Evolutionary conservation across 2,329 filamentous ascomycete genomes (phyloP).

Genomic region (Elsinoe necatrix): DNA sequence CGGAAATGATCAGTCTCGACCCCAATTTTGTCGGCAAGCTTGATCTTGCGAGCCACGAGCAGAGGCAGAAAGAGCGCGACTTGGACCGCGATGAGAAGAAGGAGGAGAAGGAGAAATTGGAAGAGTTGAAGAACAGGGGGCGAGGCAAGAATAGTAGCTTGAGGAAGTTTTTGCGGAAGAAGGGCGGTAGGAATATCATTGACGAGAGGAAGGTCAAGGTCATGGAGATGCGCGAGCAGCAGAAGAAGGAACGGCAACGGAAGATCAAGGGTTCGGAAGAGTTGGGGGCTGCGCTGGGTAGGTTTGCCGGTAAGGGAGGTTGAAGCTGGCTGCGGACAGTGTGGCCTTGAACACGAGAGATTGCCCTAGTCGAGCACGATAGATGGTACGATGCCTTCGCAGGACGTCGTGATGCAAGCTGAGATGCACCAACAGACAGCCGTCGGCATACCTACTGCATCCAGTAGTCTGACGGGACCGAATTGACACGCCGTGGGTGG

Average conservation of each 20-base stretch:
- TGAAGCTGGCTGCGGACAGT: constrained; percentile 17
- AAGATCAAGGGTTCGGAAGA: constrained; percentile 63
- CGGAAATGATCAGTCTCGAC: constrained; percentile 93
- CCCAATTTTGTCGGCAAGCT: constrained; percentile 86
- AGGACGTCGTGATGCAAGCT: too few relatives aligned
- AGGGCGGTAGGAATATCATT: constrained; percentile 84
- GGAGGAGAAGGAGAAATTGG: constrained; percentile 47
- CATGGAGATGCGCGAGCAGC: constrained; percentile 65
- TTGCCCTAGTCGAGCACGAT: too few relatives aligned
- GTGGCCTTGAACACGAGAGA: too few relatives aligned
- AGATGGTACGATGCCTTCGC: too few relatives aligned
- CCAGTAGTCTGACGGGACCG: too few relatives aligned
- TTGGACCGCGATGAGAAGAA: constrained; percentile 55
- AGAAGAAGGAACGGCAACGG: constrained; percentile 59
- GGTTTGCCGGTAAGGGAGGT: constrained; percentile 66
- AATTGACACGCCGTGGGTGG: too few relatives aligned
- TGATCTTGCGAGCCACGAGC: constrained; percentile 70
- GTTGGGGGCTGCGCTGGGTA: constrained; percentile 73
- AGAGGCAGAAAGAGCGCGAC: constrained; percentile 68
- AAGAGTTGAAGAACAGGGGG: constrained; percentile 63
- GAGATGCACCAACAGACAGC: too few relatives aligned
- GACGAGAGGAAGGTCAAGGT: constrained; percentile 87
- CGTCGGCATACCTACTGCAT: too few relatives aligned
- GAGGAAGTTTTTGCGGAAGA: constrained; percentile 83
- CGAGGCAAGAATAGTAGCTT: constrained; percentile 84